Evolutionary conservation across 177 flowering plant species (phyloP).

Genomic region (Vitis hybrid): DNA sequence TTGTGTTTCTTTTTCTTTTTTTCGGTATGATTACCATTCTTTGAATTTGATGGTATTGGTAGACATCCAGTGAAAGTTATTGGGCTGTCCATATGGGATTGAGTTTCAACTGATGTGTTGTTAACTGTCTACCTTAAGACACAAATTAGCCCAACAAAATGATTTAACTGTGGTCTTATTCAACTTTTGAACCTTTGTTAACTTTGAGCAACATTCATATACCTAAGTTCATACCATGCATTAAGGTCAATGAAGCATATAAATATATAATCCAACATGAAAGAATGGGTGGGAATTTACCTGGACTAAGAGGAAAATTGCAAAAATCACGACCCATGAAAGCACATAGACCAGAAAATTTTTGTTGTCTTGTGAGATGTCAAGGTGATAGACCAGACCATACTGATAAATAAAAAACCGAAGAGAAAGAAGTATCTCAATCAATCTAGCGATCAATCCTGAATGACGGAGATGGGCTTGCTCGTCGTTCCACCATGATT

Average conservation of each 20-base stretch:
- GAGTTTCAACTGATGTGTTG: too few species aligned
- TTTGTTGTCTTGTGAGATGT: slow-evolving; percentile 68
- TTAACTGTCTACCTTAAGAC: too few species aligned
- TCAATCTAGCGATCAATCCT: slow-evolving; percentile 52
- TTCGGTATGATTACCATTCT: too few species aligned
- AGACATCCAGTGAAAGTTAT: too few species aligned
- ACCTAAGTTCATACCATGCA: neutral
- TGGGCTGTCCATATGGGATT: too few species aligned
- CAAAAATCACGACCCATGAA: slow-evolving; percentile 80
- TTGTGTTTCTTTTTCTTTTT: too few species aligned
- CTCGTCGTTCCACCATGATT: slow-evolving; percentile 96
- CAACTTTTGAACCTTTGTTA: too few species aligned
- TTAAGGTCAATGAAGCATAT: neutral
- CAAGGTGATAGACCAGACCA: slow-evolving; percentile 94
- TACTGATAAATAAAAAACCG: slow-evolving; percentile 92
- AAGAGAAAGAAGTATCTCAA: slow-evolving; percentile 74
- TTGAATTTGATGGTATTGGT: too few species aligned
- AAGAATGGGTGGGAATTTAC: slow-evolving; percentile 31
- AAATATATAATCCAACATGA: neutral
- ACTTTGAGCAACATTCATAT: neutral
- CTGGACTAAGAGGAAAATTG: slow-evolving; percentile 66
- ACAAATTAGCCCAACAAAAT: too few species aligned
- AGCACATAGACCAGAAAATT: slow-evolving; percentile 75
- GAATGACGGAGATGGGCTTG: slow-evolving; percentile 77
- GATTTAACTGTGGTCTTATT: too few species aligned